A percentile compares a stretch with the other conserved stretches of the same genome.
These are phyloP conservation scores for Pyrenophora graminea DNA, from an alignment of 2,329 filamentous ascomycete genomes.

Conservation along the genomic window DNA sequence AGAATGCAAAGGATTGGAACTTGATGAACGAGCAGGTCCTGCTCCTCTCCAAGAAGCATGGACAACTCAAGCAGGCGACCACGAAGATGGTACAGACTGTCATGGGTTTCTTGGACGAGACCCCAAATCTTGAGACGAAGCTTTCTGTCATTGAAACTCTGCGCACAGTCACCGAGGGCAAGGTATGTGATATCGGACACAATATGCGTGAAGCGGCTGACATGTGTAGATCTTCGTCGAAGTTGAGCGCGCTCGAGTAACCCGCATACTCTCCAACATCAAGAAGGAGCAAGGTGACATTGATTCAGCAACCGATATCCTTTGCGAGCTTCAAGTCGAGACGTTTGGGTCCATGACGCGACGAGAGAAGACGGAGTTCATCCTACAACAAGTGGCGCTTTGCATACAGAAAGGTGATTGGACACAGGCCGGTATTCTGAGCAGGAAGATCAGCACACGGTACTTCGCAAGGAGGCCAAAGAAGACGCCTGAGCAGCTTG, in stretches of 20 bases:
- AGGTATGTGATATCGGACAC: constrained; percentile 55
- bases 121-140: constrained; percentile 84
- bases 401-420: constrained; percentile 96
- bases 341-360: constrained; percentile 98
- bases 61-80: constrained; percentile 97
- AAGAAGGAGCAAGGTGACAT: constrained; percentile 95
- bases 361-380: constrained; percentile 98
- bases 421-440: constrained; percentile 92
- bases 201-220: constrained; percentile 22
- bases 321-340: constrained; percentile 97
- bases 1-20: constrained; percentile 89
- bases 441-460: constrained; percentile 93
- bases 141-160: constrained; percentile 92
- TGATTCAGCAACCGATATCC: constrained; percentile 84
- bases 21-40: constrained; percentile 96
- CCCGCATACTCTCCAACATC: constrained; percentile 93
- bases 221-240: constrained; percentile 84
- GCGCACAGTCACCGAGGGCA: constrained; percentile 95
- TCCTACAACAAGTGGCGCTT: constrained; percentile 88
- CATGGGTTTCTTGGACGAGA: constrained; percentile 87
- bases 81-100: constrained; percentile 99
- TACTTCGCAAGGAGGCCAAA: constrained; percentile 90
- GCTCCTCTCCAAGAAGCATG: constrained; percentile 98
- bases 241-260: constrained; percentile 94
- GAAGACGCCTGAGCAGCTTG: constrained; percentile 85